A percentile compares a stretch with the other conserved stretches of the same genome.
Evolutionary conservation across 352 stramenopile species (phyloP).

Genomic region (Phytophthora ramorum): DNA sequence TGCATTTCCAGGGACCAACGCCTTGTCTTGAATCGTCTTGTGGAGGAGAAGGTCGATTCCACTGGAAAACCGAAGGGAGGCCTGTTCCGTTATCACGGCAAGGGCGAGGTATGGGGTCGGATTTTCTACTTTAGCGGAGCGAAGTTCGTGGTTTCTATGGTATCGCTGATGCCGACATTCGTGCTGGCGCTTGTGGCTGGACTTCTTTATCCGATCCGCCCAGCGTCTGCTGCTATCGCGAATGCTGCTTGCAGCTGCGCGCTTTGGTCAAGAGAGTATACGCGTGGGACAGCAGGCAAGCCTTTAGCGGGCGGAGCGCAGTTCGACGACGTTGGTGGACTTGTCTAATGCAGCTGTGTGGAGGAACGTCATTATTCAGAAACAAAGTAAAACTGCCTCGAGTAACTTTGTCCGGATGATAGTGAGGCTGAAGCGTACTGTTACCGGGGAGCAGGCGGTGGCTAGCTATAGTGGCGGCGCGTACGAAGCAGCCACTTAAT

Average conservation of each 20-base stretch:
- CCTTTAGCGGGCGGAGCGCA: conserved; percentile 32
- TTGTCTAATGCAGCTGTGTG: conserved; percentile 43
- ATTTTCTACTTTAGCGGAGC: conserved; percentile 73
- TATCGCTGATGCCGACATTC: conserved; percentile 61
- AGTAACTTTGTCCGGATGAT: conserved; percentile 10
- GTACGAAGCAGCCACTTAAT: conserved; percentile 14
- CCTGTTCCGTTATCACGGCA: conserved; percentile 67
- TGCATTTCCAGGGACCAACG: conserved; percentile 54
- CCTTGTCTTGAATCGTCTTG: conserved; percentile 65
- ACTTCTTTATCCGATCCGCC: conserved; percentile 65
- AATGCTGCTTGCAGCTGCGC: conserved; percentile 53
- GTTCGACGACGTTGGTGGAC: conserved; percentile 40
- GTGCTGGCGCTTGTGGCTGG: conserved; percentile 56
- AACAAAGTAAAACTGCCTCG: conserved; percentile 13
- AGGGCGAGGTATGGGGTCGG: conserved; percentile 65
- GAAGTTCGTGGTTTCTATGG: conserved; percentile 71
- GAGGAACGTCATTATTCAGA: conserved; percentile 21
- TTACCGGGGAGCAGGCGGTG: conserved; percentile 4
- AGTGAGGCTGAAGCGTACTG: conserved; percentile 7
- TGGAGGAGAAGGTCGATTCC: conserved; percentile 42
- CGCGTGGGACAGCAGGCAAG: conserved; percentile 66
- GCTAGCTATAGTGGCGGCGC: conserved; percentile 9
- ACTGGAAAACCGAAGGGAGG: conserved; percentile 39
- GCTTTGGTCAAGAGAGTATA: conserved; percentile 77
- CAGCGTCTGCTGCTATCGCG: conserved; percentile 48